Conservation (phyloP, 306 rosid genomes). For the Styphnolobium japonicum region DNA sequence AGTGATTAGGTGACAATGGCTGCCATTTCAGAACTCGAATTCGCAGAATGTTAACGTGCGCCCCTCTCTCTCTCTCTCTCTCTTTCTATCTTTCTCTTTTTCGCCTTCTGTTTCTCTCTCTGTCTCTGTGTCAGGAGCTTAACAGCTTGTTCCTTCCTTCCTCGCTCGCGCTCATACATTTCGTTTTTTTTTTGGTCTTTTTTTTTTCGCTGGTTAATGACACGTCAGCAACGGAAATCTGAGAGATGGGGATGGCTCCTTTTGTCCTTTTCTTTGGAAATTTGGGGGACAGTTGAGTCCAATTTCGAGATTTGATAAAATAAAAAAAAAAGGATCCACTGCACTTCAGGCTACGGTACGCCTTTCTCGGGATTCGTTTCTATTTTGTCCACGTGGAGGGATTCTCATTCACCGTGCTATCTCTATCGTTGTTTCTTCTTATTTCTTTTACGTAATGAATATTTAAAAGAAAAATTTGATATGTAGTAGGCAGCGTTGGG, state of each 20-base stretch:
- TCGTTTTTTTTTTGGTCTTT: not conserved
- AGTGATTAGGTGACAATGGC: slow-evolving; percentile 18
- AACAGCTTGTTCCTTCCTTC: not conserved
- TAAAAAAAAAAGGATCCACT: too few relatives aligned
- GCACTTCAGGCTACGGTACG: too few relatives aligned
- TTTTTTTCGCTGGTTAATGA: slow-evolving; percentile 6
- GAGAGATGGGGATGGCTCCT: slow-evolving; percentile 27
- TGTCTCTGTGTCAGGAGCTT: not conserved
- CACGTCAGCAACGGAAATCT: slow-evolving; percentile 39
- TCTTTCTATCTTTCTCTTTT: not conserved
- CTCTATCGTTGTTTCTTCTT: too few relatives aligned
- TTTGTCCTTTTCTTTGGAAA: slow-evolving; percentile 17
- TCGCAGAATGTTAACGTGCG: slow-evolving; percentile 27
- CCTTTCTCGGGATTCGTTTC: too few relatives aligned
- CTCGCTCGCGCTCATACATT: too few relatives aligned
- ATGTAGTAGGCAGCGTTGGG: too few relatives aligned
- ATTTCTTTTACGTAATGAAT: too few relatives aligned
- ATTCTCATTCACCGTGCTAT: too few relatives aligned
- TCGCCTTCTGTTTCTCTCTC: too few relatives aligned
- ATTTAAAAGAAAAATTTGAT: too few relatives aligned
- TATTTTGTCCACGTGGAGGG: too few relatives aligned
- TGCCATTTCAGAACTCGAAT: not conserved
- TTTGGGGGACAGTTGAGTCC: not conserved
- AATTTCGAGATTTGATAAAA: not conserved
- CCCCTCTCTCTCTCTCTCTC: slow-evolving; percentile 22